Evolutionary conservation across 2,329 filamentous ascomycete species (phyloP).

Genomic region (Aspergillus piperis): DNA sequence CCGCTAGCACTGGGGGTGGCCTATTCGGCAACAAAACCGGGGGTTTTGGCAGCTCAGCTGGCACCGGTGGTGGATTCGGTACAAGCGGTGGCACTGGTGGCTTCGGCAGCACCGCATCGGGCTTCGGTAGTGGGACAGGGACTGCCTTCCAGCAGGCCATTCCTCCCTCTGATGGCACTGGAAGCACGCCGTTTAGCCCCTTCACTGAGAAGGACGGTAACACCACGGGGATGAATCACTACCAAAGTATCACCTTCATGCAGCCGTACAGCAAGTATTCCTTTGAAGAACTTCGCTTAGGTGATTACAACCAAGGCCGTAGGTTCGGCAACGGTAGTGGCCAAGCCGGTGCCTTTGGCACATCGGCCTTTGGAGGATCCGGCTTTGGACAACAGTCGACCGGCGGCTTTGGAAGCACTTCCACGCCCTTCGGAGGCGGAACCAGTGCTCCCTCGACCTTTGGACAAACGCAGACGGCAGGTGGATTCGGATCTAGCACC

Average conservation of each 20-base stretch:
- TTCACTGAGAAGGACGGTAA: constrained; percentile 49
- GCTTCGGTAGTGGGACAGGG: constrained; percentile 42
- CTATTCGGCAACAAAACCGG: constrained; percentile 25
- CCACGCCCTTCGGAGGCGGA: constrained; percentile 42
- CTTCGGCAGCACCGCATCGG: constrained; percentile 30
- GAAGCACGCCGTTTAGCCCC: constrained; percentile 47
- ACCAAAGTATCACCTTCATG: constrained; percentile 53
- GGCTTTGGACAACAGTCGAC: constrained; percentile 47
- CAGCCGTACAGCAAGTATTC: constrained; percentile 75
- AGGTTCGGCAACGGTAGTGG: constrained; percentile 80
- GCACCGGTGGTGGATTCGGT: constrained; percentile 23
- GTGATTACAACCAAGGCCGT: constrained; percentile 85
- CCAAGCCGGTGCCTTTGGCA: constrained; percentile 78
- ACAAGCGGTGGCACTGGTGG: constrained; percentile 34
- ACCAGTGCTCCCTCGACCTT: constrained; percentile 44
- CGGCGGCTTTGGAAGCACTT: constrained; percentile 46
- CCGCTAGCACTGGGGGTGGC: not conserved
- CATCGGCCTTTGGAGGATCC: constrained; percentile 57
- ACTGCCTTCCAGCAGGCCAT: constrained; percentile 45
- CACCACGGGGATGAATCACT: constrained; percentile 45
- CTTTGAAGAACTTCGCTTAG: constrained; percentile 75
- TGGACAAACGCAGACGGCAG: constrained; percentile 45
- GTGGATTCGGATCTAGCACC: constrained; percentile 38
- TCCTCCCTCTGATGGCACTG: constrained; percentile 49
- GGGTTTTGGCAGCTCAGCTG: constrained; percentile 35